Evolutionary conservation across 495 filamentous ascomycete species (phyloP).

Genomic region (Aspergillus hancockii): DNA sequence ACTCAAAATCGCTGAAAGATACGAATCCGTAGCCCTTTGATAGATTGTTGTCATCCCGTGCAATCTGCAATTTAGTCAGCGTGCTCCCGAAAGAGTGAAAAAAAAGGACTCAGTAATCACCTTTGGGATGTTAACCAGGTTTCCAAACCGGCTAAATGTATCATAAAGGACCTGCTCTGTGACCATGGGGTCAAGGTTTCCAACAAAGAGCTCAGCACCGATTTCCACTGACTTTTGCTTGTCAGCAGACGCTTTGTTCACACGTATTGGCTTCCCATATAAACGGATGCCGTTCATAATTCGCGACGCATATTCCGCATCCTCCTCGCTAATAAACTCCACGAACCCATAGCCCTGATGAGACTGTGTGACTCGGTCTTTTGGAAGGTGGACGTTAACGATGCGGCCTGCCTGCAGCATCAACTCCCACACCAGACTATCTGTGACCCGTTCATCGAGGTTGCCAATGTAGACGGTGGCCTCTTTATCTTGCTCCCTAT

Average conservation of each 20-base stretch:
- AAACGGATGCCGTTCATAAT: conserved; percentile 95
- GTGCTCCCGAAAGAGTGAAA: too few relatives aligned
- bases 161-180: conserved; percentile 97
- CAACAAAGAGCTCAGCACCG: conserved; percentile 94
- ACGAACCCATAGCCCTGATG: conserved; percentile 99
- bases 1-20: conserved; percentile 91
- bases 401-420: conserved; percentile 97
- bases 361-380: conserved; percentile 92
- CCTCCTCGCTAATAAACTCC: conserved; percentile 93
- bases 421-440: conserved; percentile 91
- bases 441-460: conserved; percentile 91
- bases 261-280: conserved; percentile 91
- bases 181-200: conserved; percentile 92
- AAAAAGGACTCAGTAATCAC: too few relatives aligned
- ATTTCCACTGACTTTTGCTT: conserved; percentile 97
- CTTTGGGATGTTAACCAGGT: conserved; percentile 80
- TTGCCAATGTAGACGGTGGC: conserved; percentile 98
- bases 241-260: conserved; percentile 95
- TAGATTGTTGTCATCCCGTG: conserved; percentile 85
- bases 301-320: conserved; percentile 94
- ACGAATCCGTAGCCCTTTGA: conserved; percentile 98
- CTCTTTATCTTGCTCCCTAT: conserved; percentile 98
- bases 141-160: conserved; percentile 93
- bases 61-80: conserved; percentile 55
- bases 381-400: conserved; percentile 95